Evolutionary conservation across 768 basidiomycete species (phyloP).

Genomic region (Agrocybe chaxingu): DNA sequence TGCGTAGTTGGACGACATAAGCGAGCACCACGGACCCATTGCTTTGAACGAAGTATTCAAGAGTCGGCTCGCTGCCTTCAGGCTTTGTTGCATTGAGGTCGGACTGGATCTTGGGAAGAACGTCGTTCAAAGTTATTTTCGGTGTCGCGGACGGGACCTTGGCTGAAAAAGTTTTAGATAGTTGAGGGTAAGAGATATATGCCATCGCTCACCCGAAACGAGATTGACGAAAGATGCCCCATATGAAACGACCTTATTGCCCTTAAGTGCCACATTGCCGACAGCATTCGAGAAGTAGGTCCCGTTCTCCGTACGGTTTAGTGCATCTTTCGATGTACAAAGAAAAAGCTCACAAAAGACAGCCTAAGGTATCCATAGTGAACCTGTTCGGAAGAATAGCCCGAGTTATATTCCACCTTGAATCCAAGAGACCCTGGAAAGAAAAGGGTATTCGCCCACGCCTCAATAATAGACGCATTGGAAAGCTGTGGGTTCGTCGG

Average conservation of each 20-base stretch:
- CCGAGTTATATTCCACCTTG: too few species aligned
- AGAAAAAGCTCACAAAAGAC: too few species aligned
- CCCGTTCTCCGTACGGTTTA: conserved; percentile 18
- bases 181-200: too few species aligned
- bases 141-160: conserved; percentile 34
- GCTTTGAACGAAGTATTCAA: conserved; percentile 38
- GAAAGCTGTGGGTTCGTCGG: too few species aligned
- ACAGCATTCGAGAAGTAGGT: conserved; percentile 28
- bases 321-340: too few species aligned
- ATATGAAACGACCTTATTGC: not conserved
- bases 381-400: too few species aligned
- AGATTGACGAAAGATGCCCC: too few species aligned
- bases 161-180: conserved; percentile 3
- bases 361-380: too few species aligned
- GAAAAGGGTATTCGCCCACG: too few species aligned
- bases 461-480: too few species aligned
- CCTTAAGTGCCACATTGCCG: conserved; percentile 28
- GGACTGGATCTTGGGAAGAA: conserved; percentile 34
- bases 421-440: too few species aligned
- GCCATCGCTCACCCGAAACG: too few species aligned
- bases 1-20: conserved; percentile 34
- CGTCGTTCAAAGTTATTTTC: conserved; percentile 28
- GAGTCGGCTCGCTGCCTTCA: conserved; percentile 33
- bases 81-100: conserved; percentile 31
- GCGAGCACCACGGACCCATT: conserved; percentile 37